Conservation (phyloP, 1,284 basidiomycete genomes). For the Puccinia triticina region DNA sequence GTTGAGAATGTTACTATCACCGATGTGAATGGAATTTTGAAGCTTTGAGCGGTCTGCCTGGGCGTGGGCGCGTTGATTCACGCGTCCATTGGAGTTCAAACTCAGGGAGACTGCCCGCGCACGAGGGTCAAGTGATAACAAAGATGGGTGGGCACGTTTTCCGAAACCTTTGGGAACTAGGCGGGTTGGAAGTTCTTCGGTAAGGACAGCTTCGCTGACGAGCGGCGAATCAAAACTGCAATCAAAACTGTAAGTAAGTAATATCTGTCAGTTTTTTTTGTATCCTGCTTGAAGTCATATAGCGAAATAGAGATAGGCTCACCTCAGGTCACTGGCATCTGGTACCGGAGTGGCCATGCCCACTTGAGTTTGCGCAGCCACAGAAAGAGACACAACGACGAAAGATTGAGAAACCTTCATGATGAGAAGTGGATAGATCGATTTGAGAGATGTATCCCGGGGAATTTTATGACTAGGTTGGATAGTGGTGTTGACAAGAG, state of each 20-base stretch:
- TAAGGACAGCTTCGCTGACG: background rate
- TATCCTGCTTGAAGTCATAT: background rate
- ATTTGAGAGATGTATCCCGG: background rate
- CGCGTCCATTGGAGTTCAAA: conserved; percentile 15
- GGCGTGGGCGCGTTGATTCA: background rate
- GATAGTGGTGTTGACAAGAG: background rate
- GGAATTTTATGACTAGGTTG: background rate
- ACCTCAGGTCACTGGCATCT: conserved; percentile 34
- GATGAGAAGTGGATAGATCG: background rate
- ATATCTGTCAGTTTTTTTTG: no score
- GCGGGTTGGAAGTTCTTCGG: background rate
- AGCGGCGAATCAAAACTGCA: conserved; percentile 12
- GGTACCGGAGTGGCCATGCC: conserved; percentile 27
- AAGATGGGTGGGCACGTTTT: background rate
- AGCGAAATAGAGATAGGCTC: background rate
- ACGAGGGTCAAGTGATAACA: background rate
- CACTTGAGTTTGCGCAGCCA: conserved; percentile 44
- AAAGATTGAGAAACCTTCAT: conserved; percentile 52
- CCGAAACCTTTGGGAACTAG: conserved; percentile 28
- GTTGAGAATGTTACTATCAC: background rate
- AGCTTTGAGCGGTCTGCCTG: background rate
- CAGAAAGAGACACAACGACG: conserved; percentile 45
- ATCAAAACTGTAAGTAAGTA: no score
- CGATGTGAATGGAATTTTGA: conserved; percentile 7
- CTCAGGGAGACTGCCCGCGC: conserved; percentile 10